A percentile compares a stretch with the other conserved stretches of the same genome.
These are phyloP conservation scores for Babesia divergens DNA, from an alignment of 169 alveolate species.

Conservation along the genomic window DNA sequence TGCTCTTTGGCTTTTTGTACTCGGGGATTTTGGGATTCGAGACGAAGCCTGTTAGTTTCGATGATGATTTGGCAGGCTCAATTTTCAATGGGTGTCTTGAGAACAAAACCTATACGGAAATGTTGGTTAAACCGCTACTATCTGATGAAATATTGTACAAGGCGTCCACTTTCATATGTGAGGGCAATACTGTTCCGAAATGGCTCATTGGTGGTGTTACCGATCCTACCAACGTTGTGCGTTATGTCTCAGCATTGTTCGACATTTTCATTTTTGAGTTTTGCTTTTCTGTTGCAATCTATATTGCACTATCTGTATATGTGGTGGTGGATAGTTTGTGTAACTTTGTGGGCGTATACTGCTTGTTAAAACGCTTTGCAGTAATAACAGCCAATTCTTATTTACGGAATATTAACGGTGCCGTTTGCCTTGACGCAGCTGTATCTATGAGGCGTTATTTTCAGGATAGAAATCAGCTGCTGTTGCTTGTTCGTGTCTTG, in stretches of 20 bases:
- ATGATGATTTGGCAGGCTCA: not conserved
- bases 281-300: constrained; percentile 23
- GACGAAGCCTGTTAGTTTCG: not conserved
- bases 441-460: constrained; percentile 22
- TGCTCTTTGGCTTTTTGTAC: constrained; percentile 20
- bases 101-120: not conserved
- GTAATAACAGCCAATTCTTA: constrained; percentile 1
- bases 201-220: too few relatives aligned
- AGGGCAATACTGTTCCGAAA: too few relatives aligned
- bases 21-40: not conserved
- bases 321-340: constrained; percentile 2
- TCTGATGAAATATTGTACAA: not conserved
- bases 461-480: not conserved
- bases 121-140: not conserved
- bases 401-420: constrained; percentile 1
- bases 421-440: constrained; percentile 40
- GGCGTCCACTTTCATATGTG: too few relatives aligned
- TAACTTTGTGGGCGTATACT: not conserved
- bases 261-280: constrained; percentile 55
- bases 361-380: not conserved
- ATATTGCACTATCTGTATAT: not conserved
- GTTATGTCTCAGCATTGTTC: constrained; percentile 10
- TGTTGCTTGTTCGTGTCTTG: constrained; percentile 16
- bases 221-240: not conserved
- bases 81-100: not conserved